Evolutionary conservation across 352 stramenopile species (phyloP).

Genomic region (Pythium sp.): DNA sequence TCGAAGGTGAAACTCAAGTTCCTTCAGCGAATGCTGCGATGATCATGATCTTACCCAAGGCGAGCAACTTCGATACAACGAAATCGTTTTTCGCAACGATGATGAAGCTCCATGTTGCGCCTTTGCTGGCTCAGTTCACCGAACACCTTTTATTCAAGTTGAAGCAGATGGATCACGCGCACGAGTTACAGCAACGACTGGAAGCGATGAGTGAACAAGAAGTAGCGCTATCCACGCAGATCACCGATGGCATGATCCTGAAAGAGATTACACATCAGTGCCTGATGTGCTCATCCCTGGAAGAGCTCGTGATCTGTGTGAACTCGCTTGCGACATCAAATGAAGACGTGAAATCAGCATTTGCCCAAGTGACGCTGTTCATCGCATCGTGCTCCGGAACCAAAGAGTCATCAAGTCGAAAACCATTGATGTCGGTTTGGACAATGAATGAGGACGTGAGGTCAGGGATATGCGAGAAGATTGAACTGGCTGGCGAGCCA

Average conservation of each 20-base stretch:
- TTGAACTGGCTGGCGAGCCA: conserved; percentile 5
- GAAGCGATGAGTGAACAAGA: background rate
- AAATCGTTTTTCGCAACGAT: background rate
- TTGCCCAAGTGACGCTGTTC: conserved; percentile 3
- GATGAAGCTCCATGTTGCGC: conserved; percentile 6
- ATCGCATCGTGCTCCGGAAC: background rate
- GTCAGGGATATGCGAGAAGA: background rate
- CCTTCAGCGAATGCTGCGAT: conserved; percentile 6
- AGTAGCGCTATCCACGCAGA: background rate
- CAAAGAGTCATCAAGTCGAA: background rate
- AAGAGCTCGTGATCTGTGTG: conserved; percentile 11
- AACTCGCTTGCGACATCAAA: conserved; percentile 9
- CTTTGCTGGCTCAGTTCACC: conserved; percentile 9
- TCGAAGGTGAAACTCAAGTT: background rate
- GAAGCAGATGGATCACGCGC: background rate
- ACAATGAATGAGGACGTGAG: background rate
- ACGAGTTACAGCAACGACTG: background rate
- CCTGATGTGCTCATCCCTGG: conserved; percentile 9
- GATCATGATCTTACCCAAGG: conserved; percentile 1
- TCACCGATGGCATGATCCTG: background rate
- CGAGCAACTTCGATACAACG: background rate
- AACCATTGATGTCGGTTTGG: conserved; percentile 1
- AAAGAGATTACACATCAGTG: background rate
- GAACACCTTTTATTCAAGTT: background rate
- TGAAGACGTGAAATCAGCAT: conserved; percentile 1